These are phyloP conservation scores for Colletotrichum trifolii DNA, from an alignment of 2,329 filamentous ascomycete genomes.

Conservation along the genomic window DNA sequence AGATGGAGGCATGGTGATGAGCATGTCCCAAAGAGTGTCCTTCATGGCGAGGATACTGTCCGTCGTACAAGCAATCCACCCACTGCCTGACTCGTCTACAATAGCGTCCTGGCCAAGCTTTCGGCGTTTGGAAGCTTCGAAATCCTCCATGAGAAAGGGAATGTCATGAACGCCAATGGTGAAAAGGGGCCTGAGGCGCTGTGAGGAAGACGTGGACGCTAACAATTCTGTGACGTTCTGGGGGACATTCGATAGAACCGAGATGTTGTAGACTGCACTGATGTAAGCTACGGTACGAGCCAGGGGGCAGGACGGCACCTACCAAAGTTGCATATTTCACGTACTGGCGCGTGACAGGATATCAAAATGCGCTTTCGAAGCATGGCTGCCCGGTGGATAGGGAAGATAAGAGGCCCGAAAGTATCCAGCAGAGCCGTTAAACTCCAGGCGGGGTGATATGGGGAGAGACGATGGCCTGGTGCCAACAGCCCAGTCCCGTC, in stretches of 20 bases:
- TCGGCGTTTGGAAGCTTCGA: conserved; percentile 57
- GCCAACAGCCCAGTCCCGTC: conserved; percentile 70
- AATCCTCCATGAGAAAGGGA: conserved; percentile 75
- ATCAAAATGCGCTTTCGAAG: conserved; percentile 90
- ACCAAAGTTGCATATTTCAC: conserved; percentile 91
- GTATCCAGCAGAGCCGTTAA: conserved; percentile 80
- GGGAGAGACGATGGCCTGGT: conserved; percentile 74
- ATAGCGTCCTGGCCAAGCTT: conserved; percentile 49
- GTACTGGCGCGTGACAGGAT: conserved; percentile 86
- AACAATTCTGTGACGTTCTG: conserved; percentile 77
- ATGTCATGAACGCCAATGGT: conserved; percentile 95
- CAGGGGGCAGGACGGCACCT: conserved; percentile 40
- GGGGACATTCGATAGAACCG: conserved; percentile 91
- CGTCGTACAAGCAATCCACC: conserved; percentile 96
- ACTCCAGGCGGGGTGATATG: conserved; percentile 88
- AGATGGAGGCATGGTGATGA: conserved; percentile 81
- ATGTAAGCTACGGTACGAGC: neutral
- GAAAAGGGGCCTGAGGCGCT: conserved; percentile 86
- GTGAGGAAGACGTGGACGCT: conserved; percentile 68
- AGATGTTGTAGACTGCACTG: conserved; percentile 85
- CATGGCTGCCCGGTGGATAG: conserved; percentile 87
- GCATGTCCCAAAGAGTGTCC: conserved; percentile 85
- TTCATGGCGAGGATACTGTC: conserved; percentile 93
- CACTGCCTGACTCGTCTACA: conserved; percentile 63
- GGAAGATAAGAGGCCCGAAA: conserved; percentile 93